phyloP scores from a whole-genome alignment of 306 rosid species.

The Glycine latifolia region DNA sequence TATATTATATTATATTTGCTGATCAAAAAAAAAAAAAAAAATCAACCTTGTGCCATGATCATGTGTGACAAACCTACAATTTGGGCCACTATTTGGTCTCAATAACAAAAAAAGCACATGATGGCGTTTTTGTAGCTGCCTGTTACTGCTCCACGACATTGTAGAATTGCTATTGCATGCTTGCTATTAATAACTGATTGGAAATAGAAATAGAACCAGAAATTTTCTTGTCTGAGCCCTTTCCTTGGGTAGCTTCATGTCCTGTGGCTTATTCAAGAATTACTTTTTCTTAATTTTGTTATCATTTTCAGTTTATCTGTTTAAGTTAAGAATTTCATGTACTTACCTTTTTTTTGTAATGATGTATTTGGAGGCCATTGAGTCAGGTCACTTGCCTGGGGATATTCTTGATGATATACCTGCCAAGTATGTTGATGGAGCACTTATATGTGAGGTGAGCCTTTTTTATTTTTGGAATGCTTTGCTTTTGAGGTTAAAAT shows the following conservation, averaged over 20 bases:
- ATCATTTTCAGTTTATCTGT: conserved; percentile 23
- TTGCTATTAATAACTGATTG: background rate
- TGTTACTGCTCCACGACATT: background rate
- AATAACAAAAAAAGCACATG: background rate
- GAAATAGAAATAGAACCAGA: conserved; percentile 14
- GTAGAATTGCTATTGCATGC: background rate
- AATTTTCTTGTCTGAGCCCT: conserved; percentile 32
- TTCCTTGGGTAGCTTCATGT: conserved; percentile 25
- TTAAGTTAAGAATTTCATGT: conserved; percentile 8
- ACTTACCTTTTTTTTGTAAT: conserved; percentile 40
- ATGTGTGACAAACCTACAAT: background rate
- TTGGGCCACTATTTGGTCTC: background rate
- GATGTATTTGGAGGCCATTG: conserved; percentile 81
- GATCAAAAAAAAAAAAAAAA: too few relatives aligned
- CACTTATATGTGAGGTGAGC: conserved; percentile 91
- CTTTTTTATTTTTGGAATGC: conserved; percentile 40
- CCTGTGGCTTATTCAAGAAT: conserved; percentile 38
- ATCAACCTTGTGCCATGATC: too few relatives aligned
- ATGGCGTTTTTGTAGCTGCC: background rate
- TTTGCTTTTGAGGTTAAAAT: conserved; percentile 33
- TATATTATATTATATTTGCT: too few relatives aligned
- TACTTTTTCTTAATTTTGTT: conserved; percentile 6
- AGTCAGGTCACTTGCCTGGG: conserved; percentile 94
- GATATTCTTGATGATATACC: conserved; percentile 94
- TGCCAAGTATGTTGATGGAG: conserved; percentile 87